These are phyloP conservation scores for Ophiostoma triangulosporum DNA, from an alignment of 2,329 filamentous ascomycete genomes.

Conservation along the genomic window DNA sequence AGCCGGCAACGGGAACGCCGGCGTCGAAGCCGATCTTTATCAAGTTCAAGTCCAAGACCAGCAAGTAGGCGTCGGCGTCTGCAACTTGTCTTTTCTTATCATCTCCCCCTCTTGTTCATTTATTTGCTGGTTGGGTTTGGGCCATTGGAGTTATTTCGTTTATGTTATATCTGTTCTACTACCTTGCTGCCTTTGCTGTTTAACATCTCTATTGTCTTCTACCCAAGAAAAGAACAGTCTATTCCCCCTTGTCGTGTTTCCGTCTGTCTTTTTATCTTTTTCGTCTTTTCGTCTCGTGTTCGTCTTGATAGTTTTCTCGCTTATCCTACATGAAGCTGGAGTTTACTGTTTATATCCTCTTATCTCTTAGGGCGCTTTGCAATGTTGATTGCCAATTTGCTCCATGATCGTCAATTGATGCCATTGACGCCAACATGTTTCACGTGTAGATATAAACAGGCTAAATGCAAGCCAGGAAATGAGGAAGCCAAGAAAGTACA, in stretches of 20 bases:
- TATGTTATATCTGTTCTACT: background rate
- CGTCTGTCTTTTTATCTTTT: background rate
- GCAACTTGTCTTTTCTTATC: too few species aligned
- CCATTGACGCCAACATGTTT: too few species aligned
- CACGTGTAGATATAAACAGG: too few species aligned
- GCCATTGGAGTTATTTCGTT: too few species aligned
- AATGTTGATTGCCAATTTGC: background rate
- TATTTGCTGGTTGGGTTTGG: too few species aligned
- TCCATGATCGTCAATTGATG: too few species aligned
- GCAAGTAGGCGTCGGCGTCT: background rate
- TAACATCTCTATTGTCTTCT: background rate
- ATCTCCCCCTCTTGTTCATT: too few species aligned
- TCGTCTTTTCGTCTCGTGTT: background rate
- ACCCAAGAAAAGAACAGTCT: background rate
- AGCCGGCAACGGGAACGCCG: background rate
- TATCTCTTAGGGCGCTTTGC: background rate
- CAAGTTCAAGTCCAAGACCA: slow-evolving; percentile 14
- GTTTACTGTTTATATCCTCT: background rate
- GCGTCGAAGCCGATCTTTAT: slow-evolving; percentile 11
- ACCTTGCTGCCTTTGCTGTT: too few species aligned
- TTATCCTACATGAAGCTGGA: background rate
- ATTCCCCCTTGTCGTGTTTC: background rate
- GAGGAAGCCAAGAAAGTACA: background rate
- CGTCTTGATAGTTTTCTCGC: background rate
- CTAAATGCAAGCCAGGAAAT: too few species aligned